Conservation (phyloP, 1,139 yeast genomes). For the Suhomyces yuchorum region DNA sequence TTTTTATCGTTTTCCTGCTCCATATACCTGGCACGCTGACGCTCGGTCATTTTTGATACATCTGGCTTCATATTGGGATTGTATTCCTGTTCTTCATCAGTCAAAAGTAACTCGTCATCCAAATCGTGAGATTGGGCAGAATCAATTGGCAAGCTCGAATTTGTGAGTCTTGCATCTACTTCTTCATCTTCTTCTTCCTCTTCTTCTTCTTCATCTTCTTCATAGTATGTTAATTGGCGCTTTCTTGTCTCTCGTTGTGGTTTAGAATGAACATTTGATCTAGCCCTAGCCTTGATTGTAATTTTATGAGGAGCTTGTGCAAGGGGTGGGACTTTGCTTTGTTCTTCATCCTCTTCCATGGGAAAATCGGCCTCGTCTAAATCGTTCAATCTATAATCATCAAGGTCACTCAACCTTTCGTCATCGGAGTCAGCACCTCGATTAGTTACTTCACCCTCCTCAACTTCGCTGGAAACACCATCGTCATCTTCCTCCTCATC, state of each 20-base stretch:
- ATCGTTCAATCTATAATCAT: constrained; percentile 38
- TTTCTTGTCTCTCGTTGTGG: constrained; percentile 30
- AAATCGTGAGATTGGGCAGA: constrained; percentile 21
- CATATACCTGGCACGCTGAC: constrained; percentile 55
- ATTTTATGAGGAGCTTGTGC: constrained; percentile 12
- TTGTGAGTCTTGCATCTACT: constrained; percentile 11
- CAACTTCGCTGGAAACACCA: constrained; percentile 25
- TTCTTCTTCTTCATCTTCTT: constrained; percentile 35
- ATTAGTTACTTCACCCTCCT: constrained; percentile 20
- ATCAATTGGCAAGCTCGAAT: constrained; percentile 16
- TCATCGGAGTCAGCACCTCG: constrained; percentile 20
- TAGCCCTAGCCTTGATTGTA: constrained; percentile 19
- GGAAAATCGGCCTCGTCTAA: constrained; percentile 42
- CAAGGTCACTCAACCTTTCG: constrained; percentile 33
- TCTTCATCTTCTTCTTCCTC: constrained; percentile 26
- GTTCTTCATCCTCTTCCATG: constrained; percentile 27
- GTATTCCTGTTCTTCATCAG: constrained; percentile 49
- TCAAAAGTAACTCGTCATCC: constrained; percentile 43
- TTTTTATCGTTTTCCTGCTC: constrained; percentile 29
- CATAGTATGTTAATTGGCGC: constrained; percentile 36
- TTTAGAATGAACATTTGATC: constrained; percentile 10
- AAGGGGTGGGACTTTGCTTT: not conserved
- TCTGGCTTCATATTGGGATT: constrained; percentile 48
- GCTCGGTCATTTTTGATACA: constrained; percentile 58
- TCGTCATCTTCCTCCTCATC: constrained; percentile 23